A percentile compares a stretch with the other conserved stretches of the same genome.
These are phyloP conservation scores for Candida ovalis DNA, from an alignment of 805 yeast genomes.

Conservation along the genomic window DNA sequence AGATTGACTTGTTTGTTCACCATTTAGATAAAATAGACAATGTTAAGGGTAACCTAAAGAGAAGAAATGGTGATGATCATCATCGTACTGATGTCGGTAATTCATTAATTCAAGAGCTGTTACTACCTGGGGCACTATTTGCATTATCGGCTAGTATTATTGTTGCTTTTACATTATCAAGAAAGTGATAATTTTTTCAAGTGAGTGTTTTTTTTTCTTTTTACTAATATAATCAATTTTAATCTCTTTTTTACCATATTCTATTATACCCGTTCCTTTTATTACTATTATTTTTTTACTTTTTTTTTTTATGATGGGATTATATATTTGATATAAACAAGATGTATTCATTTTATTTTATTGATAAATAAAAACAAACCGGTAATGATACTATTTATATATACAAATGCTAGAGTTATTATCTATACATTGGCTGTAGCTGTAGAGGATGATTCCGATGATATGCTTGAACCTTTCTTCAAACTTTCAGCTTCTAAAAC, in stretches of 20 bases:
- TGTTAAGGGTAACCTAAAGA: conserved; percentile 5
- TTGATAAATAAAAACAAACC: no score
- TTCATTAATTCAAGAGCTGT: conserved; percentile 49
- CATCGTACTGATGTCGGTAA: not conserved
- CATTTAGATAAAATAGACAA: conserved; percentile 47
- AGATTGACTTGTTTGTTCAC: conserved; percentile 72
- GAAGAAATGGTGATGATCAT: not conserved
- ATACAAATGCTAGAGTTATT: not conserved
- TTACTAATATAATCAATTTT: no score
- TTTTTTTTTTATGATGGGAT: conserved; percentile 6
- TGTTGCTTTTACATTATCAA: conserved; percentile 50
- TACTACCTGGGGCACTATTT: conserved; percentile 62
- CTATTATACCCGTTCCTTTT: not conserved
- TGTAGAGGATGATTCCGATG: not conserved
- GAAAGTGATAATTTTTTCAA: conserved; percentile 30
- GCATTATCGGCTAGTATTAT: conserved; percentile 57
- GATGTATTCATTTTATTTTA: conserved; percentile 2
- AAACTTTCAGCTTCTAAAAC: conserved; percentile 21
- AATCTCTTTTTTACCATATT: not conserved
- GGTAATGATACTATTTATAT: no score
- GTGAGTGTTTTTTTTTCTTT: not conserved
- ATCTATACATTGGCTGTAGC: no score
- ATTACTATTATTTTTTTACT: not conserved
- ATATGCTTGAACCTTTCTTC: conserved; percentile 7
- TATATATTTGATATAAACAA: conserved; percentile 10